Percentiles rank a stretch among this genome's conserved stretches.
Conservation (phyloP, 2,329 filamentous ascomycete genomes). For the Shiraia sp. region DNA sequence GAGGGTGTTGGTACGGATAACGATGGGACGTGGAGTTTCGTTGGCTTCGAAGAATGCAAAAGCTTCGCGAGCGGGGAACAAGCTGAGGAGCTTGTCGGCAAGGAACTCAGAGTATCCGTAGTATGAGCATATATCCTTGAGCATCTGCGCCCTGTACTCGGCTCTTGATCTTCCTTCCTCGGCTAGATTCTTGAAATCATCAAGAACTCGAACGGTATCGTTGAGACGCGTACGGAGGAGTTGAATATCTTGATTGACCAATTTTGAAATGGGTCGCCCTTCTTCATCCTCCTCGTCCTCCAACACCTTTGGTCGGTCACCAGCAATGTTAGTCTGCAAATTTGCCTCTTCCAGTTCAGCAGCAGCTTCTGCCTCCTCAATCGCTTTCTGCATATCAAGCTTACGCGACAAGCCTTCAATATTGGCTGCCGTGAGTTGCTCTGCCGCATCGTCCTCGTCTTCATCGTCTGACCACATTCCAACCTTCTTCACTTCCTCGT, state of each 20-base stretch:
- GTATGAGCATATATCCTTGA: constrained; percentile 93
- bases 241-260: constrained; percentile 83
- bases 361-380: constrained; percentile 80
- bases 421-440: constrained; percentile 91
- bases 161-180: constrained; percentile 80
- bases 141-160: constrained; percentile 83
- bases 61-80: constrained; percentile 91
- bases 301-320: constrained; percentile 65
- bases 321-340: constrained; percentile 90
- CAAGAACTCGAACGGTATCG: constrained; percentile 88
- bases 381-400: constrained; percentile 75
- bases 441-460: constrained; percentile 86
- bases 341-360: constrained; percentile 84
- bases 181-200: constrained; percentile 80
- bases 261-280: constrained; percentile 58
- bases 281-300: constrained; percentile 63
- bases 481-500: constrained; percentile 51
- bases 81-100: constrained; percentile 91
- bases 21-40: constrained; percentile 89
- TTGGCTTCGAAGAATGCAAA: constrained; percentile 99
- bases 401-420: constrained; percentile 89
- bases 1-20: constrained; percentile 95
- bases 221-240: constrained; percentile 86
- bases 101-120: constrained; percentile 95
- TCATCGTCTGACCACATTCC: constrained; percentile 97